phyloP scores from a whole-genome alignment of 257 asterid genomes.

The Parsonsia alboflavescens region DNA sequence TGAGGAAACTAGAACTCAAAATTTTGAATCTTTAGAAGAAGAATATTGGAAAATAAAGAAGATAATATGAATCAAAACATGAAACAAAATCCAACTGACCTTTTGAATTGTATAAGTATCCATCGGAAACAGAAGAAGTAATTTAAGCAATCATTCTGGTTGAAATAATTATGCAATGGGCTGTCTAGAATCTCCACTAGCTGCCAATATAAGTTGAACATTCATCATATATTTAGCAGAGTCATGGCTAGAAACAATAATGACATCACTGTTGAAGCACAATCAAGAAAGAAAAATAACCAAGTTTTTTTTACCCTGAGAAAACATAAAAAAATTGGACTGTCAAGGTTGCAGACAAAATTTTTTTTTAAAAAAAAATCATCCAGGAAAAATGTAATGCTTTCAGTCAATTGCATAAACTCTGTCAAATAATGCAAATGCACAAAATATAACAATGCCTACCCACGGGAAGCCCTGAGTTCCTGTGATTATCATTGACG shows the following conservation, averaged over 20 bases:
- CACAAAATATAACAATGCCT: not conserved
- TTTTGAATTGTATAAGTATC: conserved; percentile 95
- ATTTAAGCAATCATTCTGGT: conserved; percentile 85
- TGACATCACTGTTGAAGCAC: not conserved
- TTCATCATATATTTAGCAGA: conserved; percentile 9
- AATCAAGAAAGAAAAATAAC: not conserved
- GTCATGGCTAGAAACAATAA: not conserved
- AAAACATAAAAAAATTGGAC: not conserved
- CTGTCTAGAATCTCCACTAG: conserved; percentile 84
- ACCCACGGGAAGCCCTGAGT: not conserved
- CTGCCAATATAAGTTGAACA: conserved; percentile 45
- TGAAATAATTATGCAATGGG: conserved; percentile 83
- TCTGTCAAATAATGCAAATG: not conserved
- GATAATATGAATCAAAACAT: not conserved
- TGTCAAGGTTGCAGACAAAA: not conserved
- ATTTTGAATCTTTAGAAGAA: not conserved
- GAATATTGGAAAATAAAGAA: not conserved
- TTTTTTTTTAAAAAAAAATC: too few species aligned
- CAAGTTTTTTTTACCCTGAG: not conserved
- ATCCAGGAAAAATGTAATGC: not conserved
- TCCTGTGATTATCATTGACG: not conserved
- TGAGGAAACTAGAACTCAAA: not conserved
- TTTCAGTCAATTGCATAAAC: not conserved
- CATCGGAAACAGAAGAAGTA: conserved; percentile 99
- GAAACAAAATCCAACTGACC: conserved; percentile 41